Evolutionary conservation across 345 rosid species (phyloP).

Genomic region (Trapa incisa): DNA sequence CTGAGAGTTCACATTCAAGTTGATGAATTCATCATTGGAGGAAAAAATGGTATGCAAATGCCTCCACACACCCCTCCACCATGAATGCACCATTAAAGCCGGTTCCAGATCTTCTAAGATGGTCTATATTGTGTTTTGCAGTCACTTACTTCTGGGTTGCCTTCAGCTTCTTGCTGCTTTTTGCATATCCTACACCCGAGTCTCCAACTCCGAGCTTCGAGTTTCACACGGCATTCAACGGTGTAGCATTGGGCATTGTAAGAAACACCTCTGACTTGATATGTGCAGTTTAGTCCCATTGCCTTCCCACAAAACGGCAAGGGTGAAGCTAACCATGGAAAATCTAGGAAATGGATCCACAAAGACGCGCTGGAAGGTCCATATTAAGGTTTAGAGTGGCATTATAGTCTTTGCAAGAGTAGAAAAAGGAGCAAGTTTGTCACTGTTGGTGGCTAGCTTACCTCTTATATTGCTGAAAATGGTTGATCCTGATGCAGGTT

Average conservation of each 20-base stretch:
- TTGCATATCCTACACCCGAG: slow-evolving; percentile 96
- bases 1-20: slow-evolving; percentile 41
- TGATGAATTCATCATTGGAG: slow-evolving; percentile 57
- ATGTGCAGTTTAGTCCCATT: not conserved
- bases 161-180: slow-evolving; percentile 74
- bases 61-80: not conserved
- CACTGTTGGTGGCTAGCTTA: not conserved
- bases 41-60: slow-evolving; percentile 51
- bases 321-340: not conserved
- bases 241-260: slow-evolving; percentile 90
- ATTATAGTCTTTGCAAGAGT: too few relatives aligned
- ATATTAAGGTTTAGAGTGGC: too few relatives aligned
- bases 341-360: not conserved
- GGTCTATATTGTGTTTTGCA: slow-evolving; percentile 23
- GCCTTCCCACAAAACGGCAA: not conserved
- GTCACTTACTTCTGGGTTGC: slow-evolving; percentile 82
- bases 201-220: slow-evolving; percentile 91
- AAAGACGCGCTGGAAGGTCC: too few relatives aligned
- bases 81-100: not conserved
- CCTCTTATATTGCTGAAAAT: not conserved
- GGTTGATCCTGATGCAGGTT: slow-evolving; percentile 25
- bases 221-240: slow-evolving; percentile 84
- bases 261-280: slow-evolving; percentile 15
- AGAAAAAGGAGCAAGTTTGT: too few relatives aligned
- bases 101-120: not conserved